Base-by-base conservation (phyloP, 805 yeast species). In the Blastobotrys mokoenaii region DNA sequence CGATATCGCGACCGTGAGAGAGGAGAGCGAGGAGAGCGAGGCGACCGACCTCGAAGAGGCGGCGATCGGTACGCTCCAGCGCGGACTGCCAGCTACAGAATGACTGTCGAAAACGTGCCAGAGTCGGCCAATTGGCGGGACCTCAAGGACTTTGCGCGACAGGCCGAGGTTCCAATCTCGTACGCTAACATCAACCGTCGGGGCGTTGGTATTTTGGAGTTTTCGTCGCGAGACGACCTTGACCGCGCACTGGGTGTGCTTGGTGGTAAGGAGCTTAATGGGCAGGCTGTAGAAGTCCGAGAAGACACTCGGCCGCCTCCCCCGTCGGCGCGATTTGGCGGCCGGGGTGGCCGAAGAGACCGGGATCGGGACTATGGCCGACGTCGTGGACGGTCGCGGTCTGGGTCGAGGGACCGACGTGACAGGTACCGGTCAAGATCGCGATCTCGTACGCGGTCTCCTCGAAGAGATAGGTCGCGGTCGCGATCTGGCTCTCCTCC, bases 241-340 rank as follows among this genome's bases (percentile, higher is more conserved):
- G 79, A 73, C 43, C 73, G 73, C 48, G 88, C 94, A 40, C 67
- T 86, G 56, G 76, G 78, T 48, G 76, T 77, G 61, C 71, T 85
- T 57, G 80, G 80, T 63, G 84, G 82, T 54, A 70, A 78, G 50
- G 90, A 81, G 50, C 80, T 77, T 72, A 76, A 77, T 62, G 95
- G 88, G 54, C 63, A 76, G 44, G 68, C 71, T 41, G 70, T 88
- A 45, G 64, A 75, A 41, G 84, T 88, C 44, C 86, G 80, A 70
- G 85, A 79, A 68, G 96, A 87, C 59, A 74, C 58, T 35, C 49
- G 56, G 10, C 62, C 63, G 15, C 62, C 64, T 14, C 57, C 77
- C 48, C 41, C 56, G 44, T 46, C 52, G 43, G 40, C 55, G 10
- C 51, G 58, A 2, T 46, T 37, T 33, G 67, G 72, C 54, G 69